phyloP scores from a whole-genome alignment of 1,139 yeast species.

The Hyphopichia khmerensis region DNA sequence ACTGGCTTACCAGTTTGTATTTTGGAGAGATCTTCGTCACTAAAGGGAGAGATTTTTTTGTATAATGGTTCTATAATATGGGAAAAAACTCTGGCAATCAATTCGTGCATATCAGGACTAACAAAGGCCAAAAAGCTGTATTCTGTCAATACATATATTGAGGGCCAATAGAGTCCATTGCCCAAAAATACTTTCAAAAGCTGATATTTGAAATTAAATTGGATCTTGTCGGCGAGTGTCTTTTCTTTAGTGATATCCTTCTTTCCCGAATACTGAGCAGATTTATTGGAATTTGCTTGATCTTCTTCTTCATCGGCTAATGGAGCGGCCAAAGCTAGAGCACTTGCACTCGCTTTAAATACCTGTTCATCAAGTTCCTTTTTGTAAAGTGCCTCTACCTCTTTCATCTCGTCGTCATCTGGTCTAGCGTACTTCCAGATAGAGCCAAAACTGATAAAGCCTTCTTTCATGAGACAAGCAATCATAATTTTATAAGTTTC shows the following conservation, averaged over 20 bases:
- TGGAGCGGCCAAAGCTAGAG: slow-evolving; percentile 87
- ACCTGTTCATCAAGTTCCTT: slow-evolving; percentile 60
- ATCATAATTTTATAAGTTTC: slow-evolving; percentile 48
- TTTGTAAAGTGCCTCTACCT: slow-evolving; percentile 46
- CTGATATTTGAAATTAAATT: slow-evolving; percentile 28
- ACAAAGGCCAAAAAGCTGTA: slow-evolving; percentile 64
- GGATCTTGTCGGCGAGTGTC: slow-evolving; percentile 13
- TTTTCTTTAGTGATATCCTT: slow-evolving; percentile 8
- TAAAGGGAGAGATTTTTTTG: slow-evolving; percentile 15
- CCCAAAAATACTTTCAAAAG: slow-evolving; percentile 56
- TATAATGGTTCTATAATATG: slow-evolving; percentile 54
- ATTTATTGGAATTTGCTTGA: slow-evolving; percentile 10
- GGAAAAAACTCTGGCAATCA: slow-evolving; percentile 52
- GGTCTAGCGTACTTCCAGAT: slow-evolving; percentile 60
- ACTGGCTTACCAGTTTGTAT: slow-evolving; percentile 23
- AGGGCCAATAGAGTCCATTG: slow-evolving; percentile 64
- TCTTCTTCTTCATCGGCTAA: slow-evolving; percentile 66
- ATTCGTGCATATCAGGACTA: slow-evolving; percentile 50
- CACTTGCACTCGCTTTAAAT: slow-evolving; percentile 67
- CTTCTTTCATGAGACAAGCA: slow-evolving; percentile 64
- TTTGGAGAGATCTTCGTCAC: slow-evolving; percentile 16
- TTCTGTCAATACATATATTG: slow-evolving; percentile 56
- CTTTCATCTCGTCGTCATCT: slow-evolving; percentile 35
- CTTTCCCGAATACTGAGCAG: slow-evolving; percentile 5
- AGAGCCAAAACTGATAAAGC: slow-evolving; percentile 64